Evolutionary conservation across 345 rosid genomes (phyloP), one percentile per base, ranked within the genome.

Genomic region (Aurinia saxatilis): DNA sequence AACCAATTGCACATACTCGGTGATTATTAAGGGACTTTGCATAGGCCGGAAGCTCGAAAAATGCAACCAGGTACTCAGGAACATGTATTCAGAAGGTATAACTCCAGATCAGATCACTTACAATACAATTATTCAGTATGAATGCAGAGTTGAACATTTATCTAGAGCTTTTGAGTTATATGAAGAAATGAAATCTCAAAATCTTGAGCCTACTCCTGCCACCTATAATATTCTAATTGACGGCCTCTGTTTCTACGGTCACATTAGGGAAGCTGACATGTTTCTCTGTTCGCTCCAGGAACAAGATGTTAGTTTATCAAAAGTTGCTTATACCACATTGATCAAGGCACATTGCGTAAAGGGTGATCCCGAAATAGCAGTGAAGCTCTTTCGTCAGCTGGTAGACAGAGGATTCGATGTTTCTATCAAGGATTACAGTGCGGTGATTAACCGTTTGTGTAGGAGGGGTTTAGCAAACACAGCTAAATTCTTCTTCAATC

Each of bases 271-370:
- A 51, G 91, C 90, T 66, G 84, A 84, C 47, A 52, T 12, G 42
- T 75, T 87, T 38, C 52, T 84, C 52, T 40, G 35, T 71, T 74
- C 65, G 37, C 86, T 87, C 51, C 83, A 74, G 64, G 71, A 55
- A 38, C 31, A 5, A 53, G 65, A 65, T 51, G 59, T 71, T 36
- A 51, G 23, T 42, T 49, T 84, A 60, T 66, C 77, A 10, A 87
- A 82, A 61, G 67, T 76, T 72, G 82, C 91, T 64, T 87, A 81
- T 62, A 78, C 82, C 54, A 79, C 86, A 45, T 29, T 87, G 59
- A 73, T 90, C 65, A 90, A 83, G 73, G 92, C 85, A 58, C 90
- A 87, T 70, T 87, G 95, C 59, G 83, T 57, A 18, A 87, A 81
- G 67, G 95, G 95, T 42, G 81, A 83, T 71, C 81, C 74, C 14